Evolutionary conservation across 2,329 filamentous ascomycete species (phyloP), one percentile per base, ranked within the genome.

Genomic region (Fonsecaea nubica): DNA sequence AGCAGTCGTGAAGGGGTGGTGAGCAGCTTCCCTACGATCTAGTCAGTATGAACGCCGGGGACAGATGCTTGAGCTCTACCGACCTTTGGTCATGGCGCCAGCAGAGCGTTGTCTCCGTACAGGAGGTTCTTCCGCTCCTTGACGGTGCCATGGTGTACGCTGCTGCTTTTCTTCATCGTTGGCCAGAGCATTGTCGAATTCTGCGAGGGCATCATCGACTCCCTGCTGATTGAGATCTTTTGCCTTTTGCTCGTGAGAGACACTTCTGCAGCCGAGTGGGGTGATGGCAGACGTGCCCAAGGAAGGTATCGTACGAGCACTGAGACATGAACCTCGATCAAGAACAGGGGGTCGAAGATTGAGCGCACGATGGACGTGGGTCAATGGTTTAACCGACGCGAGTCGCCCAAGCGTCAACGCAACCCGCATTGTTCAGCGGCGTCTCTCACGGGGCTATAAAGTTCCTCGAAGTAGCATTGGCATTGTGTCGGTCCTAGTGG

Each of bases 1-100:
- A 96, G 85, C 64, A 94, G 86, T 1, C 91, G 85, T 0, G 90
- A 92, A 0, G 92, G 92, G 0, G 92, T 96, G 0, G 91, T 93
- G 33, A 94, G 80, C 2, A 96, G 85, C 75, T 92, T 92, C 21
- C 92, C 90, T 89, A 48, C 32, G 33, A 30, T 36, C 4, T 32
- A 21, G 32, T 52, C 33, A 58, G 52, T 68, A 45, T 64, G 15
- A 25, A 15, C 10, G 8, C 21, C 9, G 15, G 3, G 8, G 15
- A 25, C 4, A 35, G n/a, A 8, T 25, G 38, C 56, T 36, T 50
- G 35, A 35, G n/a, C 6, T 55, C 40, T n/a, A 58, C 74, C 57
- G 75, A 87, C 87, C 89, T 76, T 89, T 90, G 1, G 86, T 88
- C 87, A 90, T 90, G 12, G 83, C 83, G 68, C 85, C 78, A 76